Conservation (phyloP, 192 early-diverging fungal species). For the Coemansia sp. region DNA sequence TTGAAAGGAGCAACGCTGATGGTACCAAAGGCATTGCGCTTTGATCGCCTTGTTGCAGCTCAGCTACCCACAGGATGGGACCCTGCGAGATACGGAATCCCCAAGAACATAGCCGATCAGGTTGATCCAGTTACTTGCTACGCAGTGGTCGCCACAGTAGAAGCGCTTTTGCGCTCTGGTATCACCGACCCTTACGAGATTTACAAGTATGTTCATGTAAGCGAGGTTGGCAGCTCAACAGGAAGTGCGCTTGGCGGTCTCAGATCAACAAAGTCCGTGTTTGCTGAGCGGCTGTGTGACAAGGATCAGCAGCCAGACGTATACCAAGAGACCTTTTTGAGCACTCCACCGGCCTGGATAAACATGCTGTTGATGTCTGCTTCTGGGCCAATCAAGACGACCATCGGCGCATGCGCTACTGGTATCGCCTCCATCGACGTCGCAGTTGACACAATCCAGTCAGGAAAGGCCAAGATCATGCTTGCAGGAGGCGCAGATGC, state of each 20-base stretch:
- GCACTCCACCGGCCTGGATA: constrained; percentile 77
- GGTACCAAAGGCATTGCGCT: constrained; percentile 91
- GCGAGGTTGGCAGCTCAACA: constrained; percentile 86
- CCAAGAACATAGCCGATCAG: constrained; percentile 85
- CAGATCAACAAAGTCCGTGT: constrained; percentile 70
- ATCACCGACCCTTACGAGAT: constrained; percentile 98
- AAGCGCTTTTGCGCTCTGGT: constrained; percentile 85
- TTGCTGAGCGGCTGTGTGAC: constrained; percentile 74
- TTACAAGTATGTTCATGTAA: constrained; percentile 93
- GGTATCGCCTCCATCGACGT: constrained; percentile 89
- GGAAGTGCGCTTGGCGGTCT: constrained; percentile 90
- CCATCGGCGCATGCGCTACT: constrained; percentile 89
- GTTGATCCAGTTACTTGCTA: constrained; percentile 91
- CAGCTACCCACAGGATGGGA: constrained; percentile 96
- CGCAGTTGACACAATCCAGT: constrained; percentile 83
- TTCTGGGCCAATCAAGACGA: constrained; percentile 79
- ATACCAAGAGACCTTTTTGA: constrained; percentile 89
- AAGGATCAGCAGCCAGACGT: constrained; percentile 87
- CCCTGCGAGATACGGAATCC: constrained; percentile 90
- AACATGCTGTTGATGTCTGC: constrained; percentile 94
- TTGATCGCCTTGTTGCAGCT: constrained; percentile 85
- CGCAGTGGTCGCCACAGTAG: constrained; percentile 82
- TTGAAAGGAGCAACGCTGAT: constrained; percentile 82
- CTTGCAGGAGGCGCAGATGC: constrained; percentile 93
- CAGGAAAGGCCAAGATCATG: constrained; percentile 90